Conservation (phyloP, 148 eudicot genomes). For the Amaranthus cruentus region DNA sequence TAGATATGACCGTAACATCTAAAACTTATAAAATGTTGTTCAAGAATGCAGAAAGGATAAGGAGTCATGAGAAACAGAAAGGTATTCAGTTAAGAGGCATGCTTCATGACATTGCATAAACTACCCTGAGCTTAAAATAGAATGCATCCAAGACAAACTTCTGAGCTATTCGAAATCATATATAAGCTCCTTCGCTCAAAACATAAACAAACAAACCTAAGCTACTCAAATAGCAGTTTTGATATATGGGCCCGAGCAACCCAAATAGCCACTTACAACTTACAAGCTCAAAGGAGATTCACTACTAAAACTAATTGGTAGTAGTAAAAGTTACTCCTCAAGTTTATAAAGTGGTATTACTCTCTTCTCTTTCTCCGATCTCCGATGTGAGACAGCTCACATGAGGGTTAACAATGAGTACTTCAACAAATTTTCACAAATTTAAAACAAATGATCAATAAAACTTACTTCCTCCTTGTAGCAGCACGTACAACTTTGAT, state of each 20-base stretch:
- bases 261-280: no score
- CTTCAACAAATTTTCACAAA: not conserved
- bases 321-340: no score
- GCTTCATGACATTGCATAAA: conserved; percentile 3
- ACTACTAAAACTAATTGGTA: no score
- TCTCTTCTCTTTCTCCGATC: no score
- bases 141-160: not conserved
- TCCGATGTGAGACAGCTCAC: no score
- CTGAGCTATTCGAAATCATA: not conserved
- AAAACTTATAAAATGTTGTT: not conserved
- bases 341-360: no score
- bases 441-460: not conserved
- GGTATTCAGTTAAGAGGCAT: not conserved
- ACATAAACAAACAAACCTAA: not conserved
- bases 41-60: not conserved
- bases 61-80: not conserved
- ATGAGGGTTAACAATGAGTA: no score
- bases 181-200: not conserved
- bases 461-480: conserved; percentile 96
- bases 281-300: no score
- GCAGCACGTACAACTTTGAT: conserved; percentile 83
- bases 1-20: not conserved
- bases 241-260: no score
- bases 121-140: not conserved
- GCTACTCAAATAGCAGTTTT: conserved; percentile 1